Percentiles rank a stretch among this genome's conserved stretches.
Evolutionary conservation across 768 basidiomycete species (phyloP).

Genomic region (Pleurotus cornucopiae): DNA sequence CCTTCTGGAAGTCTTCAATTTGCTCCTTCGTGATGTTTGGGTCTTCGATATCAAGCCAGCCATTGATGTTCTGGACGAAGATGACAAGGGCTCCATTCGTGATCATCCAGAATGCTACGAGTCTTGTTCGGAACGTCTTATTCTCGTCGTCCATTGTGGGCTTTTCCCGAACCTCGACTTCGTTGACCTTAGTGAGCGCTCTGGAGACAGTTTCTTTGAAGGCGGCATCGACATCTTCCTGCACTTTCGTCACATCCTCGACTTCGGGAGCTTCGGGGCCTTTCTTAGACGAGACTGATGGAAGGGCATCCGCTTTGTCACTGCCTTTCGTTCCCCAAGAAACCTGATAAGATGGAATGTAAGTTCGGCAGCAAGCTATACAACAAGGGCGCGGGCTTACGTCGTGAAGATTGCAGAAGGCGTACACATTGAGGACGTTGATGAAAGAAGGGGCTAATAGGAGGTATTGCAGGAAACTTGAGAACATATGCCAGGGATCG

Average conservation of each 20-base stretch:
- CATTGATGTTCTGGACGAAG: constrained; percentile 11
- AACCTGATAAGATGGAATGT: constrained; percentile 36
- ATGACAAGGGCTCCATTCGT: constrained; percentile 16
- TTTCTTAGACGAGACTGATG: constrained; percentile 85
- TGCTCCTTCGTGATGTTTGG: constrained; percentile 3
- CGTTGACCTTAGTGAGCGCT: constrained; percentile 71
- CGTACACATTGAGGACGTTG: constrained; percentile 93
- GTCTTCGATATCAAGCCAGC: constrained; percentile 14
- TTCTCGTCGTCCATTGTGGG: constrained; percentile 88
- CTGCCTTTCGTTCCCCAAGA: constrained; percentile 95
- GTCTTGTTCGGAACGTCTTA: constrained; percentile 88
- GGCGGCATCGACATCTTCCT: constrained; percentile 84
- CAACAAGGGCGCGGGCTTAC: constrained; percentile 31
- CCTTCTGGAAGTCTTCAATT: constrained; percentile 12
- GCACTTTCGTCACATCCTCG: constrained; percentile 77
- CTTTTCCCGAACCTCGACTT: constrained; percentile 65
- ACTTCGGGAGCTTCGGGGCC: constrained; percentile 75
- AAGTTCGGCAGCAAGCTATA: background rate
- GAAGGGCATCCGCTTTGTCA: constrained; percentile 89
- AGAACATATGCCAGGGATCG: constrained; percentile 97
- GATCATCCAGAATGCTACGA: constrained; percentile 81
- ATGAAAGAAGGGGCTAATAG: constrained; percentile 88
- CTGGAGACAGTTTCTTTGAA: constrained; percentile 92
- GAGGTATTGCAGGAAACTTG: constrained; percentile 87
- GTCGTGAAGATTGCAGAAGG: constrained; percentile 94